Evolutionary conservation across 192 early-diverging fungal genomes (phyloP).

Genomic region (Linnemannia elongata): DNA sequence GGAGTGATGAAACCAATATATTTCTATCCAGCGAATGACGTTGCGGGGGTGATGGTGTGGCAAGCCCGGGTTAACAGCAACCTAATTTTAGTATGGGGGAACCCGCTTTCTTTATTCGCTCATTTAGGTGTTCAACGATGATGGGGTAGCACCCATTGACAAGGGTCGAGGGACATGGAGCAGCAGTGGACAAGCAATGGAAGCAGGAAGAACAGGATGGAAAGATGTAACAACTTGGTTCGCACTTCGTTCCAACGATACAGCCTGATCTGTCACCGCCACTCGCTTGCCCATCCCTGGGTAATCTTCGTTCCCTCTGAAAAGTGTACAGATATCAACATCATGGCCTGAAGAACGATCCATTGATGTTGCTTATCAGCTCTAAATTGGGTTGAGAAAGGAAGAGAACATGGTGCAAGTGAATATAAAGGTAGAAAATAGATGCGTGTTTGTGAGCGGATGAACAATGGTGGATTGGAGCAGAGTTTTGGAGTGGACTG

Average conservation of each 20-base stretch:
- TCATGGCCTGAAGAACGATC: neutral
- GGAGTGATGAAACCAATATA: slow-evolving; percentile 7
- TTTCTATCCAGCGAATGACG: neutral
- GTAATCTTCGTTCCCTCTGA: too few relatives aligned
- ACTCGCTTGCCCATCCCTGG: too few relatives aligned
- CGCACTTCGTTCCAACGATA: too few relatives aligned
- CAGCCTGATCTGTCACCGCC: too few relatives aligned
- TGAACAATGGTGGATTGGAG: neutral
- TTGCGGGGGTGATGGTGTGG: neutral
- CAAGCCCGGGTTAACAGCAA: neutral
- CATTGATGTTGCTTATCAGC: neutral
- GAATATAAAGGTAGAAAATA: neutral
- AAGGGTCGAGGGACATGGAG: too few relatives aligned
- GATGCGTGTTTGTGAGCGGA: neutral
- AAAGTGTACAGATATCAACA: too few relatives aligned
- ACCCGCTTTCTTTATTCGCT: too few relatives aligned
- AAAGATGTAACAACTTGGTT: too few relatives aligned
- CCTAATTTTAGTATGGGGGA: neutral
- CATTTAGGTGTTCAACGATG: too few relatives aligned
- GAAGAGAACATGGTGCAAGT: neutral
- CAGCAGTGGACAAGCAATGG: too few relatives aligned
- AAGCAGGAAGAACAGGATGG: too few relatives aligned
- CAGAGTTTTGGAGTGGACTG: slow-evolving; percentile 1
- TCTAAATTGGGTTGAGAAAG: neutral
- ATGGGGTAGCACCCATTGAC: too few relatives aligned